A percentile compares a stretch with the other conserved stretches of the same genome.
phyloP scores from a whole-genome alignment of 305 asterid genomes.

The Nicotiana rustica region DNA sequence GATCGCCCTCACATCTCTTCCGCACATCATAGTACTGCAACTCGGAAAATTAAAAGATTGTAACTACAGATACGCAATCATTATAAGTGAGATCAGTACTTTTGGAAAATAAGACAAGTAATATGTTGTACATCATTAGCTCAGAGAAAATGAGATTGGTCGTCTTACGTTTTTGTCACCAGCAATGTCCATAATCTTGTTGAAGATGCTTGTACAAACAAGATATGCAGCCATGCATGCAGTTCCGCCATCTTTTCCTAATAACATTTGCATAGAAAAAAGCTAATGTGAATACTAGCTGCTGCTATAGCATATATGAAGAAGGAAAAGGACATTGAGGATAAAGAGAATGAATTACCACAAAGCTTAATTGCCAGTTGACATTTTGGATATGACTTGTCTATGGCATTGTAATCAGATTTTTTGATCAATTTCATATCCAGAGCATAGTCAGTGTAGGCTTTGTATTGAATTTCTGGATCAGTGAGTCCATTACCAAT shows the following conservation, averaged over 20 bases:
- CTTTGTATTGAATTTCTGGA: conserved; percentile 59
- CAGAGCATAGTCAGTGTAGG: conserved; percentile 56
- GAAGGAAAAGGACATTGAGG: background rate
- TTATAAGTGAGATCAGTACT: background rate
- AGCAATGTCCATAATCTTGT: conserved; percentile 28
- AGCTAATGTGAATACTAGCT: conserved; percentile 17
- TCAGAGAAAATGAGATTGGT: background rate
- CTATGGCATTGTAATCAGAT: conserved; percentile 37
- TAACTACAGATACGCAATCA: background rate
- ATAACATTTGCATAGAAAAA: conserved; percentile 27
- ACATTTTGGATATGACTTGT: conserved; percentile 37
- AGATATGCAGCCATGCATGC: conserved; percentile 44
- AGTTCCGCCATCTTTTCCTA: conserved; percentile 44
- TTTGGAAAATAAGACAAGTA: background rate
- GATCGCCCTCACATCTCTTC: conserved; percentile 52
- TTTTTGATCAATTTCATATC: conserved; percentile 43
- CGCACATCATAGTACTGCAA: conserved; percentile 59
- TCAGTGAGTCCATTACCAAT: conserved; percentile 65
- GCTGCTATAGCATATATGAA: background rate
- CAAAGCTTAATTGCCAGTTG: conserved; percentile 43
- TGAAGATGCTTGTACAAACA: conserved; percentile 47
- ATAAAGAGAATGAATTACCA: conserved; percentile 40
- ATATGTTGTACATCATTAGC: no score
- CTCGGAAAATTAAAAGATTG: background rate
- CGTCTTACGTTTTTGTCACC: conserved; percentile 50